Evolutionary conservation across 768 basidiomycete genomes (phyloP).

Genomic region (Lactarius psammicola): DNA sequence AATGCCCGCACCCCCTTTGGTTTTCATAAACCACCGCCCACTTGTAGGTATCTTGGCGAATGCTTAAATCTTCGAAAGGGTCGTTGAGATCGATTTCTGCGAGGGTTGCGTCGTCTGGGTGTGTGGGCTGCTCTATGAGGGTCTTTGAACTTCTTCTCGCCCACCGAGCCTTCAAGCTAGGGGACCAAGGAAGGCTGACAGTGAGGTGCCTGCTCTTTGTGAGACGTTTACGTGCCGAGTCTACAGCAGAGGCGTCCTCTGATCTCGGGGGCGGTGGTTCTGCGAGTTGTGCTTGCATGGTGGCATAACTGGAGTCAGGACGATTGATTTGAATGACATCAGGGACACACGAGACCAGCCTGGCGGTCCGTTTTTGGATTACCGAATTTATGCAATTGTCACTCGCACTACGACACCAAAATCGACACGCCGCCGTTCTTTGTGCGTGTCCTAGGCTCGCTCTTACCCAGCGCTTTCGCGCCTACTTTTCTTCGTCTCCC

Average conservation of each 20-base stretch:
- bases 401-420: neutral
- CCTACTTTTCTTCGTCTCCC: neutral
- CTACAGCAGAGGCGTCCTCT: slow-evolving; percentile 8
- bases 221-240: slow-evolving; percentile 11
- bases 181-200: neutral
- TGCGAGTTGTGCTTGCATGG: slow-evolving; percentile 14
- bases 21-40: slow-evolving; percentile 85
- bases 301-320: neutral
- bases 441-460: neutral
- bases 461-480: neutral
- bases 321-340: slow-evolving; percentile 10
- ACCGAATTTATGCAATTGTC: neutral
- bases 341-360: neutral
- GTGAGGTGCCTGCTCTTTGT: neutral
- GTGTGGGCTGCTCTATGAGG: neutral
- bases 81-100: slow-evolving; percentile 18
- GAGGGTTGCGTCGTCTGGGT: neutral
- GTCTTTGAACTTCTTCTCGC: neutral
- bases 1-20: slow-evolving; percentile 61
- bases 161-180: slow-evolving; percentile 1
- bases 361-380: neutral
- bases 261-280: slow-evolving; percentile 16
- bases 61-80: slow-evolving; percentile 16
- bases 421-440: neutral
- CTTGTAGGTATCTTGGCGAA: slow-evolving; percentile 54